Percentiles rank a stretch among this genome's conserved stretches.
phyloP scores from a whole-genome alignment of 2,329 filamentous ascomycete genomes.

The Neonectria ditissima region DNA sequence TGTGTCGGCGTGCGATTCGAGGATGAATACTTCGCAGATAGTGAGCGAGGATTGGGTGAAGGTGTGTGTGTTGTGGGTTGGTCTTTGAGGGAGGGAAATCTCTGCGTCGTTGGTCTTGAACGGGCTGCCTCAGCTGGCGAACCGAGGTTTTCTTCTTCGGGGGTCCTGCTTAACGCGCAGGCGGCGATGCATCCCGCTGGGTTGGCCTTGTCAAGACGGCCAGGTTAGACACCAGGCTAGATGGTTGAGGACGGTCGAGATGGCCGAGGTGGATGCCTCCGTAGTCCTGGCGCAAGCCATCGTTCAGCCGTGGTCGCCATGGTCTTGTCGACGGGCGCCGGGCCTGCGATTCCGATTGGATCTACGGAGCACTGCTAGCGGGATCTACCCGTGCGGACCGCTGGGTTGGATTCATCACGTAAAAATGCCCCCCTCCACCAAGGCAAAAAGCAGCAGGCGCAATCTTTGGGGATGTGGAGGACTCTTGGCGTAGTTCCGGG shows the following conservation, averaged over 20 bases:
- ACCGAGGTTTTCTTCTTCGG: slow-evolving; percentile 15
- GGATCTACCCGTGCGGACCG: slow-evolving; percentile 31
- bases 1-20: slow-evolving; percentile 23
- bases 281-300: background rate
- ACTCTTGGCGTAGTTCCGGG: slow-evolving; percentile 13
- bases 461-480: slow-evolving; percentile 2
- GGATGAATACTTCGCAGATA: no score
- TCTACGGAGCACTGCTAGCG: slow-evolving; percentile 20
- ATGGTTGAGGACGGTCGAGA: slow-evolving; percentile 7
- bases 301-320: slow-evolving; percentile 5
- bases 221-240: slow-evolving; percentile 13
- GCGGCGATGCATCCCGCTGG: slow-evolving; percentile 3
- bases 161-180: background rate
- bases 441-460: background rate
- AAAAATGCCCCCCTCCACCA: no score
- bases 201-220: background rate
- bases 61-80: background rate
- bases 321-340: slow-evolving; percentile 14
- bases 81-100: background rate
- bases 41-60: background rate
- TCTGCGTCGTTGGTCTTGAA: slow-evolving; percentile 8
- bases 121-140: slow-evolving; percentile 17
- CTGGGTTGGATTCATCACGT: slow-evolving; percentile 12
- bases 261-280: slow-evolving; percentile 1
- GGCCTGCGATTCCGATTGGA: slow-evolving; percentile 25